Base-by-base conservation (phyloP, 2,329 filamentous ascomycete species). In the Biscogniauxia marginata region DNA sequence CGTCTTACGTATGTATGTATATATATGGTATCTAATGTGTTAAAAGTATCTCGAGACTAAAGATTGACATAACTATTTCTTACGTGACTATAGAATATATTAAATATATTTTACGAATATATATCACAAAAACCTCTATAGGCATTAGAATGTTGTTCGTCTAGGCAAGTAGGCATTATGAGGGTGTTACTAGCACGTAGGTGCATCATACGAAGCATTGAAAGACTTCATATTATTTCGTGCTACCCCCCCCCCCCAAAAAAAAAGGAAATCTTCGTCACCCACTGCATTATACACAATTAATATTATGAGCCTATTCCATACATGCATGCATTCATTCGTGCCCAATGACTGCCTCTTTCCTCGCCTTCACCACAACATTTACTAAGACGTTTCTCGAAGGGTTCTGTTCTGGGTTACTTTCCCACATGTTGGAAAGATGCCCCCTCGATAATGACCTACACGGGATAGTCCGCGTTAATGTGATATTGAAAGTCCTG, bases 261-360 rank as follows among this genome's bases (percentile, higher is more conserved):
- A 43, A 20, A 61, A 51, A 55, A 47, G 9, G 24, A 46, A 23
- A 46, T 46, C 46, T 56, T 53, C 47, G n/a, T 34, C 25, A 25
- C 50, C 50, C 50, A 47, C 54, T 45, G 34, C 53, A 50, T 62
- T 63, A 62, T 63, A 63, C 58, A 63, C 50, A 45, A 65, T 65
- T 65, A 65, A 56, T 49, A 65, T 65, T 65, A 65, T 44, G 55
- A 55, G 52, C 53, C 55, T 60, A 61, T 55, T 48, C 50, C 50
- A 46, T 63, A 61, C 61, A 62, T 54, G 48, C 45, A 48, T 30
- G 23, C 54, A 55, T 50, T 52, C 44, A 46, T 46, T 44, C 46
- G 44, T 52, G 18, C 23, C 45, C 46, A 45, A 60, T 43, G 50
- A 56, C 47, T 49, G 52, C 53, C 47, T 50, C 46, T 57, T 50